Evolutionary conservation across 495 filamentous ascomycete genomes (phyloP).

Genomic region (Amphirosellinia nigrospora): DNA sequence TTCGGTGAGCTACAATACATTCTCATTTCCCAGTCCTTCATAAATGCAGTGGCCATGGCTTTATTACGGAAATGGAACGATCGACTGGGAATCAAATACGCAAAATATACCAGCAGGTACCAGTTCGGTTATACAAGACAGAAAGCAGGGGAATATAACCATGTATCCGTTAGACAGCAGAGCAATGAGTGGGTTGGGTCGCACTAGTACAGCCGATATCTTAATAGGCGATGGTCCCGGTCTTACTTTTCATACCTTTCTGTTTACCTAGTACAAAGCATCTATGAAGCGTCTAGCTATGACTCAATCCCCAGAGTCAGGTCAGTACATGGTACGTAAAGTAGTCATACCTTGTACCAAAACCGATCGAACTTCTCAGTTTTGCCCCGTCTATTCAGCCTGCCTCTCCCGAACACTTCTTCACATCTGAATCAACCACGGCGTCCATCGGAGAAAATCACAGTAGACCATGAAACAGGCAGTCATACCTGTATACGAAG

Average conservation of each 20-base stretch:
- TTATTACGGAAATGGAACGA: neutral
- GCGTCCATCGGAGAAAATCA: neutral
- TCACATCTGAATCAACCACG: neutral
- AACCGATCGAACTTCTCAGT: neutral
- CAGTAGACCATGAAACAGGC: neutral
- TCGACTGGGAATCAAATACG: neutral
- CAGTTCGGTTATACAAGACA: neutral
- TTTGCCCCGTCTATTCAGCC: neutral
- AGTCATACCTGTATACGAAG: neutral
- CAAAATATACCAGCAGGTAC: neutral
- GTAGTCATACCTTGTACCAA: neutral
- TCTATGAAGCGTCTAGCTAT: neutral
- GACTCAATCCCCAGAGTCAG: neutral
- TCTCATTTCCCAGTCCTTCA: neutral
- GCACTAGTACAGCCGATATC: neutral
- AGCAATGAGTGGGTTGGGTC: neutral
- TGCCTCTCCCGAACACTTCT: neutral
- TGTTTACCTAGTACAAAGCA: neutral
- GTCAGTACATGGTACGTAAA: too few relatives aligned
- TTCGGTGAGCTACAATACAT: neutral
- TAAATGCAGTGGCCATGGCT: neutral
- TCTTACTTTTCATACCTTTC: neutral
- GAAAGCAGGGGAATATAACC: neutral
- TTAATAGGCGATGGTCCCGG: neutral
- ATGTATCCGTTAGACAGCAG: neutral